Base-by-base conservation (phyloP, 805 yeast genomes). In the Zygosaccharomyces kombuchaensis region DNA sequence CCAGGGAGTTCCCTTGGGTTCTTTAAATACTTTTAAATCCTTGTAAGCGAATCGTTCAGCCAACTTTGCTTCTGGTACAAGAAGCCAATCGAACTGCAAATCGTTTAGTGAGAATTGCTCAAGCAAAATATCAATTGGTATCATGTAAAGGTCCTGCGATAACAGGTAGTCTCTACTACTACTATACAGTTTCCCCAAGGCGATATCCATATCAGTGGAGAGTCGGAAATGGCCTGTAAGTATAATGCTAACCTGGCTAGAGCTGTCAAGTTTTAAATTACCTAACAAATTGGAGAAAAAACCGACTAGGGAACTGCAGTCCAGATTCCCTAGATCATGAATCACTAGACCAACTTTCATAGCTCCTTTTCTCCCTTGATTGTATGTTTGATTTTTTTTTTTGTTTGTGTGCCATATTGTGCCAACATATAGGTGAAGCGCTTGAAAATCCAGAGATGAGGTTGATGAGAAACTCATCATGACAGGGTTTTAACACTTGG, bases 161-260 rank as follows among this genome's bases (percentile, higher is more conserved):
- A 61, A 44, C 7, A 61, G 40, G 10, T 52, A 51, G 34, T 61
- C 65, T 38, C 68, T 51, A 2, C 53, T 45, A n/a, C 45, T 44
- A 43, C 62, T 59, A 40, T 63, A 63, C 6, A 63, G 42, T 12
- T 49, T 49, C 9, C 67, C 66, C 38, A 63, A 48, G 4, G 54
- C 45, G n/a, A 50, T 45, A 43, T 63, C 68, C 12, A 63, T 50
- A 39, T 54, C 48, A 6, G 43, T 35, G 2, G 59, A 54, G 14
- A 57, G 51, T 10, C 47, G 26, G 12, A 62, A 56, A 5, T 46
- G 21, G 10, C 52, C 52, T 27, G 50, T 13, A 10, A 63, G 34
- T 21, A 63, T 48, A 7, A 63, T 44, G 34, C 59, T 56, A 10
- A 62, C 41, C 22, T 46, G 53, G 42, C 49, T 40, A n/a, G 41